phyloP scores from a whole-genome alignment of 257 asterid genomes.

The Solanum rostratum region DNA sequence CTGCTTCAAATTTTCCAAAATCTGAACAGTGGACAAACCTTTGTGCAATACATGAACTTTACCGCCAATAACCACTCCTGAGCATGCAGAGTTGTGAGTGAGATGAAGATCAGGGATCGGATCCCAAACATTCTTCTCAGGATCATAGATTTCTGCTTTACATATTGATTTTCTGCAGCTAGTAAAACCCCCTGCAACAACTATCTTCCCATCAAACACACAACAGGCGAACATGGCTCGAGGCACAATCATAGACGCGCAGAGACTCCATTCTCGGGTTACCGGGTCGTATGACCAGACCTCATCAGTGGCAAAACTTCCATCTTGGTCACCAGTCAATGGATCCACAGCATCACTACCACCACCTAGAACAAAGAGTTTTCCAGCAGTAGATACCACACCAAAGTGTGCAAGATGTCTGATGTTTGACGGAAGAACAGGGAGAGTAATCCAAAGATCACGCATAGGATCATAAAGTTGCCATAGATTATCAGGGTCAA shows the following conservation, averaged over 20 bases:
- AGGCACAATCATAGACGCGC: slow-evolving; percentile 81
- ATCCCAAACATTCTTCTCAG: slow-evolving; percentile 67
- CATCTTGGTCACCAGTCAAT: slow-evolving; percentile 88
- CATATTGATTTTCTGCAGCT: slow-evolving; percentile 84
- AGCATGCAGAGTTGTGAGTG: slow-evolving; percentile 79
- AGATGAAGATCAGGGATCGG: slow-evolving; percentile 82
- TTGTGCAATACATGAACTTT: slow-evolving; percentile 85
- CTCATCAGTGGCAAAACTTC: slow-evolving; percentile 84
- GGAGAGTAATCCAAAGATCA: slow-evolving; percentile 91
- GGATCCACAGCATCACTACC: slow-evolving; percentile 97
- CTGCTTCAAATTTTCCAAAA: slow-evolving; percentile 47
- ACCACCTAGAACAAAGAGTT: slow-evolving; percentile 88
- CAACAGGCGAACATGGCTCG: slow-evolving; percentile 99
- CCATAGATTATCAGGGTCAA: slow-evolving; percentile 93
- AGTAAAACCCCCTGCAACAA: slow-evolving; percentile 95
- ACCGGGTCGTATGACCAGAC: slow-evolving; percentile 90
- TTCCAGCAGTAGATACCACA: slow-evolving; percentile 73
- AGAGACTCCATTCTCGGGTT: slow-evolving; percentile 44
- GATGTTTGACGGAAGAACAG: slow-evolving; percentile 74
- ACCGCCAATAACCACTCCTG: slow-evolving; percentile 70
- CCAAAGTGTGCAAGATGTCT: slow-evolving; percentile 94
- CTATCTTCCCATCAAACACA: slow-evolving; percentile 72
- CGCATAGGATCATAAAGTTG: slow-evolving; percentile 77
- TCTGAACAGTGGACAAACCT: slow-evolving; percentile 82
- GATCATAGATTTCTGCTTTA: slow-evolving; percentile 87